These are phyloP conservation scores for Fusarium sulawesiense DNA, from an alignment of 2,329 filamentous ascomycete species.

Conservation along the genomic window DNA sequence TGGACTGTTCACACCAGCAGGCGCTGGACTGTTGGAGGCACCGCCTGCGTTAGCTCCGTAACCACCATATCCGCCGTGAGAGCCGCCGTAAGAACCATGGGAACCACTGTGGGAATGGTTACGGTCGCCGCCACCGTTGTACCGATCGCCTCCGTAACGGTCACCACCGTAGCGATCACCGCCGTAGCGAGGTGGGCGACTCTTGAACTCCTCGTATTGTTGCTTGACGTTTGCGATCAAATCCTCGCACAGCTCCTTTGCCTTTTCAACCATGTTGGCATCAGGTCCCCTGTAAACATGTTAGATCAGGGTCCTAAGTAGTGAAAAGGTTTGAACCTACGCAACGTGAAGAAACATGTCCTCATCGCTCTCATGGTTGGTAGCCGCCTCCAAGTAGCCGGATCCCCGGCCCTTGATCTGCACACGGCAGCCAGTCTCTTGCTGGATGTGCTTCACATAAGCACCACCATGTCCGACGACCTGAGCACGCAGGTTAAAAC, in stretches of 20 bases:
- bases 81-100: slow-evolving; percentile 47
- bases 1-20: slow-evolving; percentile 46
- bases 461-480: slow-evolving; percentile 94
- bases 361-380: slow-evolving; percentile 92
- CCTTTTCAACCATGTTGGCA: slow-evolving; percentile 83
- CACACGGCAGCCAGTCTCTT: slow-evolving; percentile 93
- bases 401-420: slow-evolving; percentile 98
- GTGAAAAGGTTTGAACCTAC: slow-evolving; percentile 61
- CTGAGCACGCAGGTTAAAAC: slow-evolving; percentile 95
- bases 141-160: slow-evolving; percentile 60
- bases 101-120: slow-evolving; percentile 46
- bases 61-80: slow-evolving; percentile 42
- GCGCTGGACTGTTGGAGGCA: slow-evolving; percentile 53
- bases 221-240: slow-evolving; percentile 86
- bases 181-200: slow-evolving; percentile 74
- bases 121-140: slow-evolving; percentile 54
- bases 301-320: slow-evolving; percentile 47
- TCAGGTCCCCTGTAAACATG: slow-evolving; percentile 78
- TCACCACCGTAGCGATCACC: slow-evolving; percentile 51
- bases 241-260: slow-evolving; percentile 89
- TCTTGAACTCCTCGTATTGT: slow-evolving; percentile 93
- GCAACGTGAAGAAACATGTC: slow-evolving; percentile 97
- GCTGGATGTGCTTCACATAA: slow-evolving; percentile 98
- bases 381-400: slow-evolving; percentile 89
- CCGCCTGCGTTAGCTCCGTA: slow-evolving; percentile 46